Conservation (phyloP, 768 basidiomycete species). For the Tricholoma bakamatsutake region DNA sequence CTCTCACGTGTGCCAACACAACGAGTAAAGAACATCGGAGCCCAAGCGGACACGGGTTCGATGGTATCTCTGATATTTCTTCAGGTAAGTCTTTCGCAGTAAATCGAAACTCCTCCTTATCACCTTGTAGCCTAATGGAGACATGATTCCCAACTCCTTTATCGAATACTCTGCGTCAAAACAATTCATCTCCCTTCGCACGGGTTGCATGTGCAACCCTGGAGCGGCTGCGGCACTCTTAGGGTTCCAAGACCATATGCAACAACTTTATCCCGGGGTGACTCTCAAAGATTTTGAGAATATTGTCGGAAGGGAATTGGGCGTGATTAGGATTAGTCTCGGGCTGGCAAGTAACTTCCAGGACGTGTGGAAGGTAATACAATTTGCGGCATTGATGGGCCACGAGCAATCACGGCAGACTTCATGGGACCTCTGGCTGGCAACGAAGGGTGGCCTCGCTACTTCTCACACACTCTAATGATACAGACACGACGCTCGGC, state of each 20-base stretch:
- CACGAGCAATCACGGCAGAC: slow-evolving; percentile 27
- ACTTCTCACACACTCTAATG: slow-evolving; percentile 19
- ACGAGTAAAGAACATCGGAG: slow-evolving; percentile 51
- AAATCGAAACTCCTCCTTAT: slow-evolving; percentile 3
- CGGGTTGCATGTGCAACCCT: slow-evolving; percentile 87
- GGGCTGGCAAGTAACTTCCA: slow-evolving; percentile 76
- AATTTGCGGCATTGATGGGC: slow-evolving; percentile 42
- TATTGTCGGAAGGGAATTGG: slow-evolving; percentile 59
- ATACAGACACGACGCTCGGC: background rate
- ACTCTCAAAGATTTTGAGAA: slow-evolving; percentile 58
- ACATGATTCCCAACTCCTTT: slow-evolving; percentile 67
- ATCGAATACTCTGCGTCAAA: slow-evolving; percentile 63
- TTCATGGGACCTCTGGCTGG: slow-evolving; percentile 37
- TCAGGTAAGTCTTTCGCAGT: slow-evolving; percentile 38
- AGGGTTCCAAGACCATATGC: slow-evolving; percentile 62
- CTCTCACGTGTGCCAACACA: slow-evolving; percentile 57
- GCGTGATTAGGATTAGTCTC: slow-evolving; percentile 71
- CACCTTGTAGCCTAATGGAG: slow-evolving; percentile 48
- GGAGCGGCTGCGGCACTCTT: slow-evolving; percentile 73
- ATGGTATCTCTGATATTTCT: slow-evolving; percentile 59
- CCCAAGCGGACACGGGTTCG: slow-evolving; percentile 62
- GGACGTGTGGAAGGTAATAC: slow-evolving; percentile 59
- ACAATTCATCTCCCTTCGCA: slow-evolving; percentile 67
- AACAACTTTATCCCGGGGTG: slow-evolving; percentile 48
- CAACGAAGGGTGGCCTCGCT: slow-evolving; percentile 11